Base-by-base conservation (phyloP, 176 grass and related monocot genomes). In the Miscanthus lutarioriparius region DNA sequence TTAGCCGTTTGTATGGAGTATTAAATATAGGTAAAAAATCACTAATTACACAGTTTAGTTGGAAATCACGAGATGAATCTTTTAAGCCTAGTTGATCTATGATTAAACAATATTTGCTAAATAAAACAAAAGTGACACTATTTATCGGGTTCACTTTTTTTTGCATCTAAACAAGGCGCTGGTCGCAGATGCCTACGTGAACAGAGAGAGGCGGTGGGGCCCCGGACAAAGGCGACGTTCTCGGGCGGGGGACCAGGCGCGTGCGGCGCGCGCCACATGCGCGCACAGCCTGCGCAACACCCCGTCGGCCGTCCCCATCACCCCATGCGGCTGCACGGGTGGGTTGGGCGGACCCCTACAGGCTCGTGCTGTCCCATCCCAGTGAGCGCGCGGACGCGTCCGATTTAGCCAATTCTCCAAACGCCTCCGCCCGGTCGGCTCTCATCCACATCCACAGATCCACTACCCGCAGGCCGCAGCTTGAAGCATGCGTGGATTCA, bases 191-290 rank as follows among this genome's bases (percentile, higher is more conserved):
- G 41, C 13, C 72, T 17, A 7, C 7, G 10, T 26, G 25, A 6
- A 14, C 26, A 14, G 9, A 13, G 35, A 15, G 32, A 33, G 28
- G 1, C 48, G 41, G 45, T 56, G 67, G 85, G 87, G 58, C 26
- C 75, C 68, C 68, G 75, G 76, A 84, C 76, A 88, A 88, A 84
- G 81, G 36, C 87, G 75, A 84, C 81, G 75, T 80, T 84, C 77
- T 84, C 87, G 75, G 67, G 33, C 35, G 74, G 80, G 54, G 7
- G 63, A 45, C 73, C 80, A 72, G 38, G 40, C 51, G 86, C 54
- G 54, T 78, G 73, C 86, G 66, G 54, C 40, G 62, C 45, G 59
- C 12, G 61, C 43, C 56, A 41, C 26, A 43, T 44, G 54, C 40
- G 35, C 39, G 32, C 36, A 30, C 64, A 20, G 13, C 67, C 37